Evolutionary conservation across 768 basidiomycete genomes (phyloP), one percentile per base, ranked within the genome.

Genomic region (Leucosporidium scottii): DNA sequence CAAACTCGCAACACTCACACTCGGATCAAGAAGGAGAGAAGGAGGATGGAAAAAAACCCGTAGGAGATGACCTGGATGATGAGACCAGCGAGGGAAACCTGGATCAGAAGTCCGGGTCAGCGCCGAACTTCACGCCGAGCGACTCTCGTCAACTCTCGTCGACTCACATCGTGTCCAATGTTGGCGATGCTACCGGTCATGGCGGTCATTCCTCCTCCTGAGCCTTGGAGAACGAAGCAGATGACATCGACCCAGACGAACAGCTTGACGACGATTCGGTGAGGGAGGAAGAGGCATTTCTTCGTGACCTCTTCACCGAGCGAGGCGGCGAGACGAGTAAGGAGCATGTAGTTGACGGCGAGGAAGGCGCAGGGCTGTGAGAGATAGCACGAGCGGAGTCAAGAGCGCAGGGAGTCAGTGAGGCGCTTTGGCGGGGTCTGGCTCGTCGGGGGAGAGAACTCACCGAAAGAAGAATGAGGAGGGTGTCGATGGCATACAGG

Each of bases 281-380:
- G 21, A 4, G 67, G 63, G 48, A 71, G 39, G 50, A 65, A 39
- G 2, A 71, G 67, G 44, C 62, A 61, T 12, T 28, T 6, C 27
- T 48, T 34, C 0, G 66, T 28, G 13, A 68, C 56, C 5, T 65
- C 67, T 0, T 30, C 27, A 15, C 79, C 73, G 9, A 88, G 77
- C 68, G 83, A 80, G 28, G 76, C 79, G 8, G 86, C 84, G 4
- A 90, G 76, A 18, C 83, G 83, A 15, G 86, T 86, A 1, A 89
- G 81, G 25, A 88, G 80, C 64, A 87, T 78, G 73, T 89, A 89
- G 73, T 85, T 82, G 20, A 85, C 68, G 12, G 78, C 77, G 31
- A 78, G 67, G 78, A 89, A 89, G 31, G 86, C 87, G 74, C 88
- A 89, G 7, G 87, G 87, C 85, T 86, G 60, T 10, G 58, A 17